Evolutionary conservation across 768 basidiomycete genomes (phyloP).

Genomic region (Amyloporia xantha): DNA sequence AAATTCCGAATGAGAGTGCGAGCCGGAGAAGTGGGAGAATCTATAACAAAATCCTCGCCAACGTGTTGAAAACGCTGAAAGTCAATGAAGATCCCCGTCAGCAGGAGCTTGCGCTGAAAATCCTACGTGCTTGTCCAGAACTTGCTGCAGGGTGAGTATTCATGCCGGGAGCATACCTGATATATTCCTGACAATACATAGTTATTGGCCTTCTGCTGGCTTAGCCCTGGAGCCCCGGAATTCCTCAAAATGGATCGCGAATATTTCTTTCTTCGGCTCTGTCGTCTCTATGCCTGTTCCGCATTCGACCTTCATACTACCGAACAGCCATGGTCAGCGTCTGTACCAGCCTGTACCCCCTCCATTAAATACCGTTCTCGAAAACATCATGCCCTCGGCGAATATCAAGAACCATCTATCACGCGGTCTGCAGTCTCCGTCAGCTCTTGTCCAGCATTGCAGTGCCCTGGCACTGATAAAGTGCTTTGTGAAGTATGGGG

Average conservation of each 20-base stretch:
- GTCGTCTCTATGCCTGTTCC: slow-evolving; percentile 78
- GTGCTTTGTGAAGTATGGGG: slow-evolving; percentile 64
- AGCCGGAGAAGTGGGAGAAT: slow-evolving; percentile 42
- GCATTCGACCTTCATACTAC: slow-evolving; percentile 49
- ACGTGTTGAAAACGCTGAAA: slow-evolving; percentile 66
- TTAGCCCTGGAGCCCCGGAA: slow-evolving; percentile 81
- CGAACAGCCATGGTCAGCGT: slow-evolving; percentile 20
- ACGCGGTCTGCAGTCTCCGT: slow-evolving; percentile 70
- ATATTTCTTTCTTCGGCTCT: slow-evolving; percentile 74
- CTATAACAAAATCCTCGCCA: slow-evolving; percentile 79
- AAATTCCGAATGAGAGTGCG: slow-evolving; percentile 8
- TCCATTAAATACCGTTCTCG: slow-evolving; percentile 59
- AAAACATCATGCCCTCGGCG: slow-evolving; percentile 65
- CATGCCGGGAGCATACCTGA: neutral
- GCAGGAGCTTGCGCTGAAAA: slow-evolving; percentile 77
- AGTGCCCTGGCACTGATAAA: slow-evolving; percentile 73
- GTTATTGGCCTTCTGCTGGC: slow-evolving; percentile 65
- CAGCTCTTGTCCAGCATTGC: slow-evolving; percentile 78
- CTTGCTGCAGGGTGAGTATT: slow-evolving; percentile 64
- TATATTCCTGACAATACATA: slow-evolving; percentile 21
- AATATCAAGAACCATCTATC: slow-evolving; percentile 69
- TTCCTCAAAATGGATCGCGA: slow-evolving; percentile 87
- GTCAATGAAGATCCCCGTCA: slow-evolving; percentile 87
- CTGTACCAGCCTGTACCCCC: slow-evolving; percentile 72
- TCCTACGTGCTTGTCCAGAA: slow-evolving; percentile 80